Evolutionary conservation across 2,329 filamentous ascomycete species (phyloP), one percentile per base, ranked within the genome.

Genomic region (Trichoderma guizhouense): DNA sequence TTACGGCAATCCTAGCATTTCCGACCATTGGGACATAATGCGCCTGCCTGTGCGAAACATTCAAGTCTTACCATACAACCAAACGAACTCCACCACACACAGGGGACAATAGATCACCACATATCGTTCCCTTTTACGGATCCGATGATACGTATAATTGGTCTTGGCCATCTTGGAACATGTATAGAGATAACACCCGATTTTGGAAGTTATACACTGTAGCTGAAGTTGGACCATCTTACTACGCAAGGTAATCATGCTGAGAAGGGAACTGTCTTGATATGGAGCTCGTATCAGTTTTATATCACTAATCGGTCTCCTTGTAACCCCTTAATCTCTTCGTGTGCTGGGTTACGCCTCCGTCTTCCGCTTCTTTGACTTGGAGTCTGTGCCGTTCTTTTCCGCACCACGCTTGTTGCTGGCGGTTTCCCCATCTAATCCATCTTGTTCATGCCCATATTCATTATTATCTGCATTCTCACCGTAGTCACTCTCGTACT

Each of bases 21-120:
- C 82, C 1, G 81, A 81, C 51, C 82, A 84, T 69, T 84, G 82
- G 83, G 81, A 84, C 43, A 75, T 83, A 57, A 82, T 82, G 79
- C 72, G 73, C 51, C 74, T 76, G 53, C 74, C 79, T 55, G 76
- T 79, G 8, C 76, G 79, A 7, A 77, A 78, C 63, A 78, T 84
- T 69, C 77, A 79, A 71, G 76, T 84, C 11, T 70, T 80, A n/a
- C 77, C 80, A 12, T 73, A 75, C n/a, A 80, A 81, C 66, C 43
- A 55, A 15, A 78, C 72, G 15, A 80, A 79, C 58, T 75, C 75
- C 47, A 78, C 76, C 3, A 58, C 14, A 24, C 36, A 26, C 15
- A 36, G 57, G 65, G 14, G 60, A 64, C 55, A 12, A 18, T 47
- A 14, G 9, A 26, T 15, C 0, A 32, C 7, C 15, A 15, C 3